Evolutionary conservation across 768 basidiomycete species (phyloP).

Genomic region (Boletus bicolor): DNA sequence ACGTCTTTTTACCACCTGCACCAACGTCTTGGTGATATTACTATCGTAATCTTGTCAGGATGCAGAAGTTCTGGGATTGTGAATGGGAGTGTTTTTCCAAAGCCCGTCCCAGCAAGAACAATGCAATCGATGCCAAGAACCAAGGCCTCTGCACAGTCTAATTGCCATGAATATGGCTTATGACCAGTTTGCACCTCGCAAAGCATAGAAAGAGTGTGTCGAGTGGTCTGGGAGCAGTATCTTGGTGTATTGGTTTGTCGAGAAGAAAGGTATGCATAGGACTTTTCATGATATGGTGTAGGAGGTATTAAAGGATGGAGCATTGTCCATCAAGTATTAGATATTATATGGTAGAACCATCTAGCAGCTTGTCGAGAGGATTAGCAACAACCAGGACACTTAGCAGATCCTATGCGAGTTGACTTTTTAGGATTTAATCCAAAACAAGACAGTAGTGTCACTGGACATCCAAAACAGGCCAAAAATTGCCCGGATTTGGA

Average conservation of each 20-base stretch:
- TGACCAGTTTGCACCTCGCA: too few relatives aligned
- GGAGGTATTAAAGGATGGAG: background rate
- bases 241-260: too few relatives aligned
- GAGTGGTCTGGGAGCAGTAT: too few relatives aligned
- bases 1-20: too few relatives aligned
- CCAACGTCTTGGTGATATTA: background rate
- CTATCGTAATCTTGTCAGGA: background rate
- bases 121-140: background rate
- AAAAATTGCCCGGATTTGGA: background rate
- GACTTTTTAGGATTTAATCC: background rate
- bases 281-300: background rate
- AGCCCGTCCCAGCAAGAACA: conserved; percentile 1
- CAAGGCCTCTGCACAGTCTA: background rate
- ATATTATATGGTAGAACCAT: background rate
- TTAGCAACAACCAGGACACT: background rate
- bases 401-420: background rate
- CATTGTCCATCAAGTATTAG: background rate
- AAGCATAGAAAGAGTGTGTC: too few relatives aligned
- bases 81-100: background rate
- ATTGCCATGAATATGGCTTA: background rate
- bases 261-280: too few relatives aligned
- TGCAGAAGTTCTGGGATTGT: background rate
- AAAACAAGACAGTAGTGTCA: background rate
- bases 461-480: too few relatives aligned
- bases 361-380: background rate